Evolutionary conservation across 2,329 filamentous ascomycete species (phyloP).

Genomic region (Achaetomium macrosporum): DNA sequence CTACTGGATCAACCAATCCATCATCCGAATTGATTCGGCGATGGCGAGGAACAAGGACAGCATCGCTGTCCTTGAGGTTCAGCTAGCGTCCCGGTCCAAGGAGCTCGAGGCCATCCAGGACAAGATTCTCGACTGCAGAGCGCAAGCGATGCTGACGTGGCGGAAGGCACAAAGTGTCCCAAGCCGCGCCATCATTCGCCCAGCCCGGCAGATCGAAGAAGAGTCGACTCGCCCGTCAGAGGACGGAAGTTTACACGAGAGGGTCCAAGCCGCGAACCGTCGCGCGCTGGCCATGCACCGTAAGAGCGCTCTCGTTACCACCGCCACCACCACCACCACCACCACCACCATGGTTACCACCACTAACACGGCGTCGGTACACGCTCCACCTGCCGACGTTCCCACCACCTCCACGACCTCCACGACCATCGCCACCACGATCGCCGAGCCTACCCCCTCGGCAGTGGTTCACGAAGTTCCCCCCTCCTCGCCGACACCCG

Average conservation of each 20-base stretch:
- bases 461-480: not conserved
- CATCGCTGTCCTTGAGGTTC: constrained; percentile 3
- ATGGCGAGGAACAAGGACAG: not conserved
- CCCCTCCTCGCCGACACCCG: not conserved
- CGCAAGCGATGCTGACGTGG: not conserved
- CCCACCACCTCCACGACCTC: not conserved
- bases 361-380: not conserved
- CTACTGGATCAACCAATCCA: not conserved
- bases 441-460: not conserved
- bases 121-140: not conserved
- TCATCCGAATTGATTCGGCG: not conserved
- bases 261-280: not conserved
- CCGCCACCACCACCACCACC: too few relatives aligned
- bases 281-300: too few relatives aligned
- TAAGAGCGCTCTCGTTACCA: too few relatives aligned
- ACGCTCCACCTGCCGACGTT: not conserved
- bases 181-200: not conserved
- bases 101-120: constrained; percentile 2
- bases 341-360: too few relatives aligned
- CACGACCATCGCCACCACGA: not conserved
- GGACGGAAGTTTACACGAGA: not conserved
- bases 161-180: not conserved
- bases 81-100: not conserved
- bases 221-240: not conserved
- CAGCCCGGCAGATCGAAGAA: not conserved